A percentile compares a stretch with the other conserved stretches of the same genome.
Conservation (phyloP, 2,329 filamentous ascomycete genomes). For the Zymoseptoria crescenta region DNA sequence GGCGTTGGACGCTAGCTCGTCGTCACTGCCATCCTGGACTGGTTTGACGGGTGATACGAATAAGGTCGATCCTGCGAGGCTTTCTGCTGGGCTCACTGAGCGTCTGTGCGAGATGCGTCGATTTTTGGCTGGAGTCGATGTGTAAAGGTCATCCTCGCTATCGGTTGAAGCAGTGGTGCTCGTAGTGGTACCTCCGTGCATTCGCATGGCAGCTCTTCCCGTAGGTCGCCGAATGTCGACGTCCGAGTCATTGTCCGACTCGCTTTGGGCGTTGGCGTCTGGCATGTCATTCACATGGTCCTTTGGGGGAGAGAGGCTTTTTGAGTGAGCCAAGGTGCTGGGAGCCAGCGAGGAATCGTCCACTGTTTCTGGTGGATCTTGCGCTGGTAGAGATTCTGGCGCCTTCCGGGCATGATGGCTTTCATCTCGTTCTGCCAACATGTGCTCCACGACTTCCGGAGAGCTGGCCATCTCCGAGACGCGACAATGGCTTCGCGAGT, state of each 20-base stretch:
- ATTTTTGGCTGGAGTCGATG: constrained; percentile 20
- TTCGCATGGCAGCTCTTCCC: constrained; percentile 24
- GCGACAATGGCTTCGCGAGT: background rate
- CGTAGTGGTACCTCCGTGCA: constrained; percentile 17
- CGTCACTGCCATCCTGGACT: constrained; percentile 14
- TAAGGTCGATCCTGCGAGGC: constrained; percentile 13
- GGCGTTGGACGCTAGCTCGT: constrained; percentile 18
- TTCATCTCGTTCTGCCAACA: background rate
- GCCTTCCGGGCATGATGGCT: no score
- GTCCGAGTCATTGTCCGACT: constrained; percentile 15
- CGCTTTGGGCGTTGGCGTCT: background rate
- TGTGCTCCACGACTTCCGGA: constrained; percentile 1
- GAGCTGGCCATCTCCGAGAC: constrained; percentile 6
- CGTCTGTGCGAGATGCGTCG: constrained; percentile 1
- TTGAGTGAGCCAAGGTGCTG: background rate
- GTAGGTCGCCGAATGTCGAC: constrained; percentile 20
- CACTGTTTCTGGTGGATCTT: background rate
- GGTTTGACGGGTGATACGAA: constrained; percentile 28
- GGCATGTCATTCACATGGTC: constrained; percentile 1
- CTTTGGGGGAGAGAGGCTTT: constrained; percentile 4
- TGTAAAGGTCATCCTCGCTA: constrained; percentile 25
- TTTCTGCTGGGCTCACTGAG: constrained; percentile 9
- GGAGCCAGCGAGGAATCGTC: background rate
- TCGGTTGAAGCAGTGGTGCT: background rate
- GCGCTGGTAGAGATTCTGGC: no score